phyloP scores from a whole-genome alignment of 1,284 basidiomycete genomes.

The Fomitopsis pinicola region DNA sequence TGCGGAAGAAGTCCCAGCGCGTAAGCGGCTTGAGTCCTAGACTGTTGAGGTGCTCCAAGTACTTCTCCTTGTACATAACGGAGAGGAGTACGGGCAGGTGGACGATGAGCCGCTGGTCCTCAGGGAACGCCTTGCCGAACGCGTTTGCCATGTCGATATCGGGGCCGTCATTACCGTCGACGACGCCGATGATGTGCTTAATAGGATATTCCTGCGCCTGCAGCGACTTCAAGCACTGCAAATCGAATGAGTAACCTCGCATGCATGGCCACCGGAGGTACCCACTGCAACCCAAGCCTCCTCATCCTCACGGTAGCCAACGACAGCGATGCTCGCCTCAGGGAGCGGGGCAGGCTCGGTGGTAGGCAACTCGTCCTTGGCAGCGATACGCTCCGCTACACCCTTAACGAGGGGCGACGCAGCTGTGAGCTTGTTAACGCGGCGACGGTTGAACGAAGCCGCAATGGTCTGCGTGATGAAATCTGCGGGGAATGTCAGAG shows the following conservation, averaged over 20 bases:
- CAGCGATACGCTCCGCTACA: constrained; percentile 8
- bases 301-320: constrained; percentile 17
- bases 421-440: constrained; percentile 7
- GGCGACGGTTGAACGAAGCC: constrained; percentile 12
- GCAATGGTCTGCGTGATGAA: constrained; percentile 14
- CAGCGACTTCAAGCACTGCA: constrained; percentile 15
- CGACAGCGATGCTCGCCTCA: constrained; percentile 15
- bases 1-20: constrained; percentile 13
- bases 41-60: constrained; percentile 9
- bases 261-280: not conserved
- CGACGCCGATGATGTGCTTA: constrained; percentile 18
- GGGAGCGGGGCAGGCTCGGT: constrained; percentile 6
- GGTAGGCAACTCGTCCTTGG: constrained; percentile 5
- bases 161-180: constrained; percentile 16
- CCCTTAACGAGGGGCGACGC: constrained; percentile 9
- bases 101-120: constrained; percentile 14
- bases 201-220: constrained; percentile 16
- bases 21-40: constrained; percentile 7
- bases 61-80: constrained; percentile 17
- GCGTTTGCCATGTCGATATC: constrained; percentile 14
- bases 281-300: constrained; percentile 14
- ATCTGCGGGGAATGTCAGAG: constrained; percentile 1
- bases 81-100: constrained; percentile 17
- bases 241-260: not conserved
- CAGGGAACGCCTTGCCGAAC: constrained; percentile 15